Evolutionary conservation across 768 basidiomycete genomes (phyloP).

Genomic region (Pilatotrama ljubarskyi): DNA sequence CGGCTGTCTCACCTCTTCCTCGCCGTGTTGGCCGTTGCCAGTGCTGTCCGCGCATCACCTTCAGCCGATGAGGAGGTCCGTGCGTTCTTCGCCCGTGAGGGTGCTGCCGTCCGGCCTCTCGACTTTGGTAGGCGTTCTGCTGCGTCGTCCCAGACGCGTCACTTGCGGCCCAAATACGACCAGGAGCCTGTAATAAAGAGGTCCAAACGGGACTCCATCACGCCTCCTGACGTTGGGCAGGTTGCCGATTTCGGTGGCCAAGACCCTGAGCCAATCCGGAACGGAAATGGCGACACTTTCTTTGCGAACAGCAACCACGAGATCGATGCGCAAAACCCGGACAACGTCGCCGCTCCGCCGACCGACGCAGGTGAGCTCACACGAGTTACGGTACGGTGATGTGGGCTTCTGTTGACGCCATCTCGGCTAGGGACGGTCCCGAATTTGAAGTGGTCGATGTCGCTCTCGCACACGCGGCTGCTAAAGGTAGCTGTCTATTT

Average conservation of each 20-base stretch:
- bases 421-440: conserved; percentile 24
- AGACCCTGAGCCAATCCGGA: conserved; percentile 26
- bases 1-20: conserved; percentile 12
- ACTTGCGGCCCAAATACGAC: conserved; percentile 22
- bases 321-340: conserved; percentile 27
- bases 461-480: conserved; percentile 28
- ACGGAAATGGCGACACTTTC: conserved; percentile 24
- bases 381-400: neutral
- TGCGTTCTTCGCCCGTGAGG: conserved; percentile 16
- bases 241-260: conserved; percentile 23
- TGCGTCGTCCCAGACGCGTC: conserved; percentile 20
- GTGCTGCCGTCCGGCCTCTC: conserved; percentile 13
- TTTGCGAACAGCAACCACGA: conserved; percentile 24
- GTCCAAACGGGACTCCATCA: conserved; percentile 24
- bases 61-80: conserved; percentile 8
- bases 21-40: conserved; percentile 7
- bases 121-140: conserved; percentile 22
- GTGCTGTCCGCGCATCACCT: conserved; percentile 6
- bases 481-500: conserved; percentile 18
- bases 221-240: conserved; percentile 26
- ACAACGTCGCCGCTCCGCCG: conserved; percentile 27
- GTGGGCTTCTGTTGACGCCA: conserved; percentile 13
- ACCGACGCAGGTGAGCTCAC: conserved; percentile 25
- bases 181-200: neutral
- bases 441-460: conserved; percentile 31